Evolutionary conservation across 441 rosid genomes (phyloP).

Genomic region (Pelargonium citronellum): DNA sequence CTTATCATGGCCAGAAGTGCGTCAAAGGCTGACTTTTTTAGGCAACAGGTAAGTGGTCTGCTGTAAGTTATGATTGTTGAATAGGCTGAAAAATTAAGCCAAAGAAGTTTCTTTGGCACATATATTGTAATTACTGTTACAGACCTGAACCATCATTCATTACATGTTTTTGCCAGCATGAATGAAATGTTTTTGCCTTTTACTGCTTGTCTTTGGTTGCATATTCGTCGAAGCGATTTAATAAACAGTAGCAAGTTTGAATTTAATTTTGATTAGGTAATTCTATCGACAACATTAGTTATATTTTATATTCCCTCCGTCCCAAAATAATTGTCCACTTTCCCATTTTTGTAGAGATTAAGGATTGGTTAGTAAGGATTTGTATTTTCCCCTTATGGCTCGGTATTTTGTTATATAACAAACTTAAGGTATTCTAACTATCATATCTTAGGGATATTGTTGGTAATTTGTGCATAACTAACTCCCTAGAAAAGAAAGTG

Average conservation of each 20-base stretch:
- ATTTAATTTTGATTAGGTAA: no score
- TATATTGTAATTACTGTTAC: background rate
- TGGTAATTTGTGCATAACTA: no score
- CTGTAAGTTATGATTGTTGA: background rate
- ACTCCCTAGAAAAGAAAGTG: no score
- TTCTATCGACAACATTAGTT: background rate
- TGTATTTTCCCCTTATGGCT: no score
- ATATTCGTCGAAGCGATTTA: background rate
- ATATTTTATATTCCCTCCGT: background rate
- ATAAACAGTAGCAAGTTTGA: no score
- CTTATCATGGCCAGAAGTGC: conserved; percentile 88
- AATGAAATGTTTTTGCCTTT: background rate
- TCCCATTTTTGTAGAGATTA: no score
- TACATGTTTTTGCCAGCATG: background rate
- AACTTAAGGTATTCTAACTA: no score
- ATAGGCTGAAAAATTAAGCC: background rate
- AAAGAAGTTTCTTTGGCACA: background rate
- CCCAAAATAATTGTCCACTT: no score
- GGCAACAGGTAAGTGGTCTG: conserved; percentile 56
- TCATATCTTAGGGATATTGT: no score
- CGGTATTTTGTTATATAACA: no score
- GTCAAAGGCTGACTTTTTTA: conserved; percentile 68
- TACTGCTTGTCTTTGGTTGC: conserved; percentile 6
- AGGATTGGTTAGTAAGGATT: no score
- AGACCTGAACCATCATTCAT: background rate